Evolutionary conservation across 495 filamentous ascomycete species (phyloP), one percentile per base, ranked within the genome.

Genomic region (Aspergillus saccharolyticus): DNA sequence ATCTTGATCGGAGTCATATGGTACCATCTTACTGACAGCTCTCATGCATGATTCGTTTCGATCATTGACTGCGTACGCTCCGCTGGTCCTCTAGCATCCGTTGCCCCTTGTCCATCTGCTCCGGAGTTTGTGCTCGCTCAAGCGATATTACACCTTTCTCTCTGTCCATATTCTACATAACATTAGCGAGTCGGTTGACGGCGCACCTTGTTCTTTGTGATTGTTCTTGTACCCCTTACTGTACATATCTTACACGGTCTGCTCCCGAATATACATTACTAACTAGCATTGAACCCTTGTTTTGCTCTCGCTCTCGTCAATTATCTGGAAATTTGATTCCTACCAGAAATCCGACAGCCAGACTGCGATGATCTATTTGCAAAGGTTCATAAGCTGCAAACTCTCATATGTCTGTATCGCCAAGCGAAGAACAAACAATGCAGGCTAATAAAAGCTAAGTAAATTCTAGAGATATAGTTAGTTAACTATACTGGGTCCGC

Each of bases 141-240:
- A 42, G 39, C 25, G 47, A 52, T 22, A 28, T 14, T 25, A 44
- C 42, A 28, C 21, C 46, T 20, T 50, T 42, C 44, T 47, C 9
- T 22, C 43, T 46, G 47, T 53, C 18, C 24, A 50, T 39, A 49
- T 45, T 54, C 19, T 18, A 33, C 33, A 19, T 17, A 46, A 57
- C 52, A 54, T 59, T 59, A 59, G 57, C 57, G 57, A 58, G 44
- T 48, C 52, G 18, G 44, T 47, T 17, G 42, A 25, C 39, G 49
- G 30, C 20, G 28, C 33, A 22, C 42, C 42, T 33, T 25, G 33
- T 20, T 58, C 4, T 20, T 28, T 42, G 12, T 15, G 15, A 20
- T 15, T 22, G 9, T 56, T 56, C 33, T 44, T 22, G 21, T 15
- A 18, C 30, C 39, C 33, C 42, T 42, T 42, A 53, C 18, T 53